These are phyloP conservation scores for Polyporus arcularius DNA, from an alignment of 768 basidiomycete species.

Conservation along the genomic window DNA sequence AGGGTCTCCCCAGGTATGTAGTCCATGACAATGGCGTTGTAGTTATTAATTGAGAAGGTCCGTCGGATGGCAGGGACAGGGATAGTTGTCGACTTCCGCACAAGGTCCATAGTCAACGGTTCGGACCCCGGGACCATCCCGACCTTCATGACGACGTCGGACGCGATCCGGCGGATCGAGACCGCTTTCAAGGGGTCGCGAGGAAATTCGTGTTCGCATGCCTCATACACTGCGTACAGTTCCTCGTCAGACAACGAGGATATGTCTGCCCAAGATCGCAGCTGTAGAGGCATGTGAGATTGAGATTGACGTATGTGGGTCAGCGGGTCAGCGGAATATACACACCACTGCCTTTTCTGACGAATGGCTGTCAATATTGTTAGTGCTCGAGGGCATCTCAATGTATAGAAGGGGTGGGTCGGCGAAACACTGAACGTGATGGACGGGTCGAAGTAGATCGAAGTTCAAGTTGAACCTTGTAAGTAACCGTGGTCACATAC, in stretches of 20 bases:
- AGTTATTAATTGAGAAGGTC: neutral
- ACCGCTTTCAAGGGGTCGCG: neutral
- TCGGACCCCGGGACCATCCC: slow-evolving; percentile 1
- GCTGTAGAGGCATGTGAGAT: neutral
- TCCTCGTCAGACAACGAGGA: neutral
- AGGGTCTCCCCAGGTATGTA: slow-evolving; percentile 27
- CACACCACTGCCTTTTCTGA: too few relatives aligned
- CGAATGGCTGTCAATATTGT: too few relatives aligned
- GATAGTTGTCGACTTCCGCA: neutral
- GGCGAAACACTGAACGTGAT: too few relatives aligned
- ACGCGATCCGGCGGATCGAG: slow-evolving; percentile 2
- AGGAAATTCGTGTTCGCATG: neutral
- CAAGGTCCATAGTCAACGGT: slow-evolving; percentile 1
- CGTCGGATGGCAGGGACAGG: slow-evolving; percentile 5
- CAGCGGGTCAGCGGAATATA: too few relatives aligned
- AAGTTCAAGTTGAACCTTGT: too few relatives aligned
- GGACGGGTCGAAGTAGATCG: too few relatives aligned
- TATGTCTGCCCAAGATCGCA: neutral
- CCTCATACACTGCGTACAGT: neutral
- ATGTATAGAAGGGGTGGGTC: too few relatives aligned
- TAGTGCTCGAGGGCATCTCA: too few relatives aligned
- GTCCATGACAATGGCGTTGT: slow-evolving; percentile 22
- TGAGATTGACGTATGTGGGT: too few relatives aligned
- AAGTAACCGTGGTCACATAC: too few relatives aligned
- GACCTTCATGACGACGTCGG: slow-evolving; percentile 9